Base-by-base conservation (phyloP, 495 filamentous ascomycete species). In the Pseudoneurospora amorphoporcata region DNA sequence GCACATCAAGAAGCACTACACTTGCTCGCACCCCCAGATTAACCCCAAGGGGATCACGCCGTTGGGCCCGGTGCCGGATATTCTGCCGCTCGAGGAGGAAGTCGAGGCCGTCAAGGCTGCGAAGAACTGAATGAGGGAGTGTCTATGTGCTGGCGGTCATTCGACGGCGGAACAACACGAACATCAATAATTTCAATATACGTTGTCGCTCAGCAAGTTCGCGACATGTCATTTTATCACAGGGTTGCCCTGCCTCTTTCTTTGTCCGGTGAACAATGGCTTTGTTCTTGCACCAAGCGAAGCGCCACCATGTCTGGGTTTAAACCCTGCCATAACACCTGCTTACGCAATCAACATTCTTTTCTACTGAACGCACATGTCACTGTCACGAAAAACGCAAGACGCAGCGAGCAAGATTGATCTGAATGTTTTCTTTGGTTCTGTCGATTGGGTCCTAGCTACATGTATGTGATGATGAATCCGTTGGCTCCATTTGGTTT, bases 31-130 rank as follows among this genome's bases (percentile, higher is more conserved):
- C 70, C 79, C 78, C 4, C 84, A 89, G 76, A 88, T 91, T 73
- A 91, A 91, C 70, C 89, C 89, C 3, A 78, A 84, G 69, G 79
- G 84, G 4, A 90, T 92, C 72, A 90, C 90, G 4, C 91, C 90
- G 0, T 72, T 90, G 32, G 91, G 91, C 1, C 91, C 91, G 12
- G 78, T 86, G 74, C 91, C 91, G 9, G 83, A 91, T 77, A 86
- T 93, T 2, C 42, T 86, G 75, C 81, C 80, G 39, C 42, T 85
- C 19, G 82, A 76, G 6, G 83, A 82, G 72, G 83, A 85, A 76
- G 83, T 85, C 1, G 29, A 74, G 16, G 83, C 81, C 61, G 83
- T 77, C 2, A 68, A 65, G 43, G 70, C 68, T 23, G 17, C 43
- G 14, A 58, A 29, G 41, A 19, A 41, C 0, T 39, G 14, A 43